These are phyloP conservation scores for Aphanomyces invadans DNA, from an alignment of 352 stramenopile species.

Conservation along the genomic window DNA sequence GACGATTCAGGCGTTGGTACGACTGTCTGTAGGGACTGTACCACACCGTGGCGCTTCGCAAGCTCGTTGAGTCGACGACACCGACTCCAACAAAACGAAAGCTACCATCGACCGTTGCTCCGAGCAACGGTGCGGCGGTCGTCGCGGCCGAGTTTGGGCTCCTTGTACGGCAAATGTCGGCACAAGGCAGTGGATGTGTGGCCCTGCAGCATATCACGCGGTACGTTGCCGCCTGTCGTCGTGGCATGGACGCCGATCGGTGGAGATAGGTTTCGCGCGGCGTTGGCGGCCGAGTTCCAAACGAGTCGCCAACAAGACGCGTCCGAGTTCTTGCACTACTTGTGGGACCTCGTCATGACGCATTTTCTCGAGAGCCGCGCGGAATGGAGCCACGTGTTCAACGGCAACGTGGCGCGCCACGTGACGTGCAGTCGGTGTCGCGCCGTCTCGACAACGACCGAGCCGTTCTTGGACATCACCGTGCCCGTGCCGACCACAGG, in stretches of 20 bases:
- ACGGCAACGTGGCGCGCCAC: neutral
- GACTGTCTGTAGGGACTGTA: neutral
- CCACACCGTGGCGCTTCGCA: neutral
- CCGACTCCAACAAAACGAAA: no score
- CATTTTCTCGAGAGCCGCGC: slow-evolving; percentile 28
- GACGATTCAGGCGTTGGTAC: slow-evolving; percentile 65
- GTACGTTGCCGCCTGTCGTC: neutral
- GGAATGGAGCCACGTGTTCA: neutral
- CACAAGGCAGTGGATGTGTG: slow-evolving; percentile 30
- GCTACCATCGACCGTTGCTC: no score
- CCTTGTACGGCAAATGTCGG: neutral
- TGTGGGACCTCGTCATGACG: slow-evolving; percentile 52
- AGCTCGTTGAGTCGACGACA: slow-evolving; percentile 40
- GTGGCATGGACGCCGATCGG: neutral
- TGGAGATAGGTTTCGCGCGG: slow-evolving; percentile 35
- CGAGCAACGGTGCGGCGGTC: no score
- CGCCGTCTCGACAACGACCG: neutral
- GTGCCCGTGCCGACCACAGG: neutral
- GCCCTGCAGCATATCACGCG: neutral
- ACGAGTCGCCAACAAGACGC: slow-evolving; percentile 58
- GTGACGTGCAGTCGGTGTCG: slow-evolving; percentile 12
- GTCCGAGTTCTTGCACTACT: slow-evolving; percentile 58
- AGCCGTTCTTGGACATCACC: slow-evolving; percentile 14
- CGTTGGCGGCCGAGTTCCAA: slow-evolving; percentile 31
- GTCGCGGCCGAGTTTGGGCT: slow-evolving; percentile 31